phyloP scores from a whole-genome alignment of 1,139 yeast genomes.

The Lodderomyces jiufengensis region DNA sequence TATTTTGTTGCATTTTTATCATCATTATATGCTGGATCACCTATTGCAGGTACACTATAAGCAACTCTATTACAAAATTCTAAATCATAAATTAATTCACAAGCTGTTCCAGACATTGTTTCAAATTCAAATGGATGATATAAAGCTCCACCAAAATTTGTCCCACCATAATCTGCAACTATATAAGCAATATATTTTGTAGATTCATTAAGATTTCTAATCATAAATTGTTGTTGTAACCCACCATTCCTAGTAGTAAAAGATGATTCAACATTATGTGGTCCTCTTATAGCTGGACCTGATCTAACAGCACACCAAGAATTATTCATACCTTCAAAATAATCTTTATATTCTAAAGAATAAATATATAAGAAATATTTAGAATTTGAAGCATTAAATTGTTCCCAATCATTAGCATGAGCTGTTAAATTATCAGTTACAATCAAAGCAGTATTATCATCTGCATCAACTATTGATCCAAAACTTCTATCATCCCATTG shows the following conservation, averaged over 20 bases:
- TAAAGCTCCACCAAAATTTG: slow-evolving; percentile 60
- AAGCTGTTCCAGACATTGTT: slow-evolving; percentile 55
- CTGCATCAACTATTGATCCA: slow-evolving; percentile 68
- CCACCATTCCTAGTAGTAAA: slow-evolving; percentile 49
- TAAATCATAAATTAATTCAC: slow-evolving; percentile 71
- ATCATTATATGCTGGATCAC: slow-evolving; percentile 8
- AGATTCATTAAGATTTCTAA: slow-evolving; percentile 58
- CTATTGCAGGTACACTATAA: slow-evolving; percentile 76
- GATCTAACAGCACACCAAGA: slow-evolving; percentile 74
- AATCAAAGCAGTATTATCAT: slow-evolving; percentile 65
- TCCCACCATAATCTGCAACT: slow-evolving; percentile 46
- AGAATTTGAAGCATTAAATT: slow-evolving; percentile 28
- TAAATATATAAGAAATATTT: slow-evolving; percentile 47
- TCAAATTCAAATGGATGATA: slow-evolving; percentile 58
- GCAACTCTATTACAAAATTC: slow-evolving; percentile 81
- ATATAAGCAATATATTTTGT: slow-evolving; percentile 66
- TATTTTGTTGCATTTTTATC: slow-evolving; percentile 21
- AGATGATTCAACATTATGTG: slow-evolving; percentile 26
- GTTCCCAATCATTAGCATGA: slow-evolving; percentile 13
- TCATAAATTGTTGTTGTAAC: slow-evolving; percentile 57
- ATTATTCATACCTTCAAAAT: slow-evolving; percentile 42
- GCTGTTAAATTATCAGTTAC: slow-evolving; percentile 57
- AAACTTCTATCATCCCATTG: slow-evolving; percentile 65
- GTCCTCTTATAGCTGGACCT: slow-evolving; percentile 37
- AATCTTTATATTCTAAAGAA: slow-evolving; percentile 34